Percentiles rank a stretch among this genome's conserved stretches.
Evolutionary conservation across 2,329 filamentous ascomycete species (phyloP).

Genomic region (Pseudogymnoascus sp.): DNA sequence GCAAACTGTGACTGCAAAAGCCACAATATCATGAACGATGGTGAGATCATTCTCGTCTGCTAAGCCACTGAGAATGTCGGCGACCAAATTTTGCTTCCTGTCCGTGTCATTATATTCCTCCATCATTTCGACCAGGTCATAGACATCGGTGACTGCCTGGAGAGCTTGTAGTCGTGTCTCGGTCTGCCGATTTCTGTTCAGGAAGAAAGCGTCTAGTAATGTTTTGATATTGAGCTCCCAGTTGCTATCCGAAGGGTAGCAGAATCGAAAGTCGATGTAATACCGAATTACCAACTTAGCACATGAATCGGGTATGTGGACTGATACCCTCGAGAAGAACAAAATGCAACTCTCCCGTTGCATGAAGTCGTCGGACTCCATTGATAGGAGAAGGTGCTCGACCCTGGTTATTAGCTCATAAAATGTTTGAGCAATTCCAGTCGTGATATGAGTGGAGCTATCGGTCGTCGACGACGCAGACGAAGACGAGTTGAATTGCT

Average conservation of each 20-base stretch:
- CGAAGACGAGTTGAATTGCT: slow-evolving; percentile 13
- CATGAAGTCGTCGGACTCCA: slow-evolving; percentile 46
- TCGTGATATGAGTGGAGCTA: slow-evolving; percentile 19
- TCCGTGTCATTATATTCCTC: slow-evolving; percentile 53
- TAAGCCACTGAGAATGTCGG: slow-evolving; percentile 55
- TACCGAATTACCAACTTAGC: slow-evolving; percentile 60
- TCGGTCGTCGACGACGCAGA: slow-evolving; percentile 19
- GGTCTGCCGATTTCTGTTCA: slow-evolving; percentile 53
- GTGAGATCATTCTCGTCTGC: slow-evolving; percentile 56
- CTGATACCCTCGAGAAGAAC: slow-evolving; percentile 58
- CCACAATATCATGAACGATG: slow-evolving; percentile 59
- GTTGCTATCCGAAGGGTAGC: slow-evolving; percentile 62
- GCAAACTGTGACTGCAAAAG: slow-evolving; percentile 59
- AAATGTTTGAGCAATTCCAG: slow-evolving; percentile 26
- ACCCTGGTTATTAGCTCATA: slow-evolving; percentile 28
- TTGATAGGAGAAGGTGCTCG: slow-evolving; percentile 32
- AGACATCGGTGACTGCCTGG: slow-evolving; percentile 48
- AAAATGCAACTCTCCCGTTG: slow-evolving; percentile 61
- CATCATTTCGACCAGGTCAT: slow-evolving; percentile 42
- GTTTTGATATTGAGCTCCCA: slow-evolving; percentile 61
- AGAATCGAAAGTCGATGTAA: slow-evolving; percentile 62
- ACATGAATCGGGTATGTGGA: slow-evolving; percentile 57
- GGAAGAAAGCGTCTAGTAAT: slow-evolving; percentile 58
- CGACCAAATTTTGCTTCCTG: slow-evolving; percentile 52
- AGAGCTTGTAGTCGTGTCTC: slow-evolving; percentile 58